Conservation (phyloP, 1,139 yeast genomes). For the Zygosaccharomyces pseudobailii region DNA sequence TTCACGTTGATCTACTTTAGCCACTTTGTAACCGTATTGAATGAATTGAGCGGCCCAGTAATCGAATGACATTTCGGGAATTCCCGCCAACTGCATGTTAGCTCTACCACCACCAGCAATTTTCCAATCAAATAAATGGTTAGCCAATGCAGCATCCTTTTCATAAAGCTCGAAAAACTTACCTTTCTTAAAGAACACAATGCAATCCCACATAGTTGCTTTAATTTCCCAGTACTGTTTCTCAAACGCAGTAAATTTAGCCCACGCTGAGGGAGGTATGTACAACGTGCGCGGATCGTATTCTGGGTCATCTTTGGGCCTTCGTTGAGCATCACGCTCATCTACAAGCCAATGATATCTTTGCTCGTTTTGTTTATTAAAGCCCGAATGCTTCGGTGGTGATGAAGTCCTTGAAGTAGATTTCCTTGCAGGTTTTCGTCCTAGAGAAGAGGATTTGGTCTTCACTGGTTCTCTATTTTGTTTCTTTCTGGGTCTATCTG, state of each 20-base stretch:
- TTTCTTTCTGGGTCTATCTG: slow-evolving; percentile 9
- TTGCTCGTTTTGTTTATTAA: slow-evolving; percentile 79
- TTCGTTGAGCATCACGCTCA: slow-evolving; percentile 76
- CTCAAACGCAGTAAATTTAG: slow-evolving; percentile 89
- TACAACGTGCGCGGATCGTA: slow-evolving; percentile 86
- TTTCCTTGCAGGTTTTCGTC: slow-evolving; percentile 12
- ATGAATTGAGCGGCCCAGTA: slow-evolving; percentile 96
- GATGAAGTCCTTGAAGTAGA: slow-evolving; percentile 15
- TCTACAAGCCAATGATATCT: slow-evolving; percentile 90
- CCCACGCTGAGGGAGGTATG: slow-evolving; percentile 87
- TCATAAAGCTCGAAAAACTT: slow-evolving; percentile 94
- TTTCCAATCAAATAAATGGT: slow-evolving; percentile 80
- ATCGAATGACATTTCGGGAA: slow-evolving; percentile 97
- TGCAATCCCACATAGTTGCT: slow-evolving; percentile 92
- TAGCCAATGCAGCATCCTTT: slow-evolving; percentile 91
- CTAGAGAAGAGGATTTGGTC: slow-evolving; percentile 7
- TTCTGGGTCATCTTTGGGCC: slow-evolving; percentile 65
- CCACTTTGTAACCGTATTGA: slow-evolving; percentile 90
- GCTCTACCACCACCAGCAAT: slow-evolving; percentile 98
- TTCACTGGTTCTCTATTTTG: slow-evolving; percentile 10
- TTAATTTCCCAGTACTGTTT: slow-evolving; percentile 97
- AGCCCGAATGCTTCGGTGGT: slow-evolving; percentile 36
- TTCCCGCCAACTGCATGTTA: slow-evolving; percentile 94
- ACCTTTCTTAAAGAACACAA: slow-evolving; percentile 95
- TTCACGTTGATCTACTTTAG: slow-evolving; percentile 91